Percentiles rank a stretch among this genome's conserved stretches.
These are phyloP conservation scores for Castanopsis chinensis DNA, from an alignment of 306 rosid genomes.

Conservation along the genomic window DNA sequence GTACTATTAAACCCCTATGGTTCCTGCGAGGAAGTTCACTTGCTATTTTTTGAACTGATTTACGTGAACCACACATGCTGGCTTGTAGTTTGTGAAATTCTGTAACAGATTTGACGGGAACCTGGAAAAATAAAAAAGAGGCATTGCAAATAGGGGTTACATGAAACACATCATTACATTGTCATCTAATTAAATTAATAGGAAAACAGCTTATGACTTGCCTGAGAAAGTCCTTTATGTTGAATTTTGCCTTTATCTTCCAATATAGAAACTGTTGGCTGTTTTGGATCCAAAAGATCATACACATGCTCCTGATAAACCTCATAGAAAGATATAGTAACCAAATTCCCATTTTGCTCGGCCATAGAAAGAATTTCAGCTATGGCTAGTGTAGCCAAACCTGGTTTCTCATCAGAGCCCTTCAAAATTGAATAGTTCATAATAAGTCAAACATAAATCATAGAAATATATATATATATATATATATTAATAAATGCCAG, in stretches of 20 bases:
- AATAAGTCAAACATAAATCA: not conserved
- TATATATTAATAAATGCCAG: no score
- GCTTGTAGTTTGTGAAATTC: slow-evolving; percentile 58
- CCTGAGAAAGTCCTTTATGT: slow-evolving; percentile 82
- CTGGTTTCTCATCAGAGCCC: slow-evolving; percentile 74
- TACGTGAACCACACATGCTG: slow-evolving; percentile 43
- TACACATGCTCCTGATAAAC: slow-evolving; percentile 71
- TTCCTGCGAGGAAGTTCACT: slow-evolving; percentile 44
- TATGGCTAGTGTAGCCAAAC: slow-evolving; percentile 66
- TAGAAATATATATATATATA: not conserved
- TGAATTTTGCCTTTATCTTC: slow-evolving; percentile 71
- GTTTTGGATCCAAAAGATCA: slow-evolving; percentile 67
- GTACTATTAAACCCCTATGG: slow-evolving; percentile 73
- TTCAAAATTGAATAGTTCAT: slow-evolving; percentile 28
- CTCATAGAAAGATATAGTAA: slow-evolving; percentile 69
- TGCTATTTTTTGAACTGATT: slow-evolving; percentile 44
- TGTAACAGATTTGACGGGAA: slow-evolving; percentile 52
- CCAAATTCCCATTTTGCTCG: slow-evolving; percentile 43
- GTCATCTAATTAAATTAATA: not conserved
- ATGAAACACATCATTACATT: not conserved
- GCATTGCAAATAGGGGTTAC: slow-evolving; percentile 4
- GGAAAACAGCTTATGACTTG: slow-evolving; percentile 20
- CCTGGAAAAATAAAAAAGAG: slow-evolving; percentile 37
- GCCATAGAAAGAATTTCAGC: slow-evolving; percentile 59
- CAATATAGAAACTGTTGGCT: slow-evolving; percentile 49